A percentile compares a stretch with the other conserved stretches of the same genome.
Conservation (phyloP, 768 basidiomycete species). For the Ephemerocybe angulata region DNA sequence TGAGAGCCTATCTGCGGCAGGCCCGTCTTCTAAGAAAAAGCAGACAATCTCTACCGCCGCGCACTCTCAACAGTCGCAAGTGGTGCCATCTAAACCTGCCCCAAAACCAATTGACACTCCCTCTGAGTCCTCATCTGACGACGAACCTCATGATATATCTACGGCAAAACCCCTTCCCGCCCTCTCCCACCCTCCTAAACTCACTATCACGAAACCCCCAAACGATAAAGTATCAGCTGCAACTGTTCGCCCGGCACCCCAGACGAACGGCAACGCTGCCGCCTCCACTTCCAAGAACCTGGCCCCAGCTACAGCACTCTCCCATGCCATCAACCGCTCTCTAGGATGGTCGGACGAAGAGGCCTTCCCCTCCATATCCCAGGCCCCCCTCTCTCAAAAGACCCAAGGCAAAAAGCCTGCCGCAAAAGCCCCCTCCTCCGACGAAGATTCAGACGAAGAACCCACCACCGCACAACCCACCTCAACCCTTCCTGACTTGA, state of each 20-base stretch:
- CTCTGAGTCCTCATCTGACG: neutral
- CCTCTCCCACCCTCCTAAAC: neutral
- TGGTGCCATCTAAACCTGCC: neutral
- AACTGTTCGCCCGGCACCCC: too few species aligned
- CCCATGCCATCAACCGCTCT: neutral
- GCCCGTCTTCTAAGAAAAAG: conserved; percentile 3
- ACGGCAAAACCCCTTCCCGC: neutral
- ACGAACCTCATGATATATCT: neutral
- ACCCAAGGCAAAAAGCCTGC: too few species aligned
- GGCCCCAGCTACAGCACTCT: neutral
- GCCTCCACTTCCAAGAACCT: neutral
- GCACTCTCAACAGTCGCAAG: too few species aligned
- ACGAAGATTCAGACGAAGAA: neutral
- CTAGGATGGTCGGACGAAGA: neutral
- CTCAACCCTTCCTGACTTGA: neutral
- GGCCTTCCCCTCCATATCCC: neutral
- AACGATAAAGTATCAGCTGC: too few species aligned
- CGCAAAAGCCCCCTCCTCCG: too few species aligned
- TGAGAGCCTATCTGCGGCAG: too few species aligned
- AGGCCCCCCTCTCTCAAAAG: neutral
- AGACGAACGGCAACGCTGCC: neutral
- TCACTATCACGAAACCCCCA: too few species aligned
- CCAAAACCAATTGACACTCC: neutral
- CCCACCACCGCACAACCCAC: neutral
- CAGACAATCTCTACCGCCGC: too few species aligned